Evolutionary conservation across 2,329 filamentous ascomycete genomes (phyloP).

Genomic region (Botrytis fragariae): DNA sequence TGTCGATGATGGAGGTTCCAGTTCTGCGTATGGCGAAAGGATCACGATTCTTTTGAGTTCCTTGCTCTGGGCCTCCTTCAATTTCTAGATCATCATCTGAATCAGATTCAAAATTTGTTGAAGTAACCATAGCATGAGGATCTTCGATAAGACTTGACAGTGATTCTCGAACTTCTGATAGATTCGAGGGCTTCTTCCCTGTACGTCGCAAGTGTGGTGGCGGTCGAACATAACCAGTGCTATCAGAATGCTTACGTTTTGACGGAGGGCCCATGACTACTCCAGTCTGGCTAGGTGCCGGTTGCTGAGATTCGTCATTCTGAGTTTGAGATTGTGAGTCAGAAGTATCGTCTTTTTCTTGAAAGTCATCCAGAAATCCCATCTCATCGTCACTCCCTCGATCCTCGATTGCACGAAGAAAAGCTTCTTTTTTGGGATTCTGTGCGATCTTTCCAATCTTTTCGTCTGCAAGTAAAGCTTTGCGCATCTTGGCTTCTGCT

Average conservation of each 20-base stretch:
- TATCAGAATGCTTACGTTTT: slow-evolving; percentile 43
- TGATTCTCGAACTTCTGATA: slow-evolving; percentile 79
- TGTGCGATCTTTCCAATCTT: slow-evolving; percentile 86
- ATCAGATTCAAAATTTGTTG: slow-evolving; percentile 51
- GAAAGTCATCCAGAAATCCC: slow-evolving; percentile 64
- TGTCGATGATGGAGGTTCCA: slow-evolving; percentile 61
- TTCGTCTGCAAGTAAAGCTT: slow-evolving; percentile 82
- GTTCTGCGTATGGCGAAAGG: slow-evolving; percentile 41
- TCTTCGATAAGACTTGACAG: slow-evolving; percentile 81
- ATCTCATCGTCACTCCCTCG: slow-evolving; percentile 71
- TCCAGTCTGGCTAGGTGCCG: slow-evolving; percentile 54
- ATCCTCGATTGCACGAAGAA: slow-evolving; percentile 87
- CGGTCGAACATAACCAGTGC: slow-evolving; percentile 48
- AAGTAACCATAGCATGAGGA: slow-evolving; percentile 48
- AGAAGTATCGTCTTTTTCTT: slow-evolving; percentile 42
- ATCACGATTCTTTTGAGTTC: slow-evolving; percentile 36
- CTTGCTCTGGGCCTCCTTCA: slow-evolving; percentile 48
- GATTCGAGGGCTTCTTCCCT: slow-evolving; percentile 66
- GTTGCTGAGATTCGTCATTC: slow-evolving; percentile 33
- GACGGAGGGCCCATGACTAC: slow-evolving; percentile 33
- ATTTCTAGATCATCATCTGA: slow-evolving; percentile 53
- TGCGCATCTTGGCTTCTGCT: slow-evolving; percentile 89
- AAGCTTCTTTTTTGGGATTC: slow-evolving; percentile 85
- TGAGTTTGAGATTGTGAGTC: slow-evolving; percentile 44
- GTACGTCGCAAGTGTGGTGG: slow-evolving; percentile 61